phyloP scores from a whole-genome alignment of 2,329 filamentous ascomycete genomes.

The Ascochyta clinopodiicola region DNA sequence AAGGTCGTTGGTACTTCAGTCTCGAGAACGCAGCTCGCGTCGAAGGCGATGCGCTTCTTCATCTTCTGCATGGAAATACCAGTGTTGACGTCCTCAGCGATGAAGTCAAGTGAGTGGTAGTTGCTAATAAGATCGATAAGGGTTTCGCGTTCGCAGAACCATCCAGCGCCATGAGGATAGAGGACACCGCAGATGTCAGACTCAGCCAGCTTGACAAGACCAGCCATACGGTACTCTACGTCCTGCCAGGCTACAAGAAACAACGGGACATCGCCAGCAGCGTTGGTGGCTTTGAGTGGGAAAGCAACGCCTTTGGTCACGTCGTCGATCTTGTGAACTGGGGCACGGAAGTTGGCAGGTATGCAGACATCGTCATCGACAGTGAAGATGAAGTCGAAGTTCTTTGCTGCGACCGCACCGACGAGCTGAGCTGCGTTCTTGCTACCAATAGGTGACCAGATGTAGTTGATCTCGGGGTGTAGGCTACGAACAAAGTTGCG shows the following conservation, averaged over 20 bases:
- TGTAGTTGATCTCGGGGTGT: constrained; percentile 23
- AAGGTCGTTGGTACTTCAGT: constrained; percentile 28
- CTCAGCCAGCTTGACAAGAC: constrained; percentile 19
- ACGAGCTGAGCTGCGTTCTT: constrained; percentile 29
- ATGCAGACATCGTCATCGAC: constrained; percentile 29
- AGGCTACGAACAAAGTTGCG: constrained; percentile 21
- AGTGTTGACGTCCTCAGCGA: constrained; percentile 26
- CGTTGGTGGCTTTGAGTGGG: constrained; percentile 25
- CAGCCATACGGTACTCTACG: background rate
- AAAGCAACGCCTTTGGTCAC: constrained; percentile 25
- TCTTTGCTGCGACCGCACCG: constrained; percentile 20
- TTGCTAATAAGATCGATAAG: constrained; percentile 24
- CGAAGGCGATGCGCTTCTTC: constrained; percentile 26
- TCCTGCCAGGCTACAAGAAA: constrained; percentile 25
- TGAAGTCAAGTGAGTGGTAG: constrained; percentile 29
- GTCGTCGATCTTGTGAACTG: constrained; percentile 21
- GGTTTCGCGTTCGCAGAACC: constrained; percentile 25
- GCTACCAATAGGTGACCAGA: constrained; percentile 28
- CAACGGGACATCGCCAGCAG: constrained; percentile 12
- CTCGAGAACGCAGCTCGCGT: constrained; percentile 21
- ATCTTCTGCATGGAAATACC: constrained; percentile 23
- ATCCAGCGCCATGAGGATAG: constrained; percentile 28
- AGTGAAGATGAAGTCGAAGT: constrained; percentile 24
- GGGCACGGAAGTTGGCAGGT: constrained; percentile 19
- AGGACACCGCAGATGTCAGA: constrained; percentile 22